A percentile compares a stretch with the other conserved stretches of the same genome.
These are phyloP conservation scores for Epichloe festucae DNA, from an alignment of 2,329 filamentous ascomycete genomes.

Conservation along the genomic window DNA sequence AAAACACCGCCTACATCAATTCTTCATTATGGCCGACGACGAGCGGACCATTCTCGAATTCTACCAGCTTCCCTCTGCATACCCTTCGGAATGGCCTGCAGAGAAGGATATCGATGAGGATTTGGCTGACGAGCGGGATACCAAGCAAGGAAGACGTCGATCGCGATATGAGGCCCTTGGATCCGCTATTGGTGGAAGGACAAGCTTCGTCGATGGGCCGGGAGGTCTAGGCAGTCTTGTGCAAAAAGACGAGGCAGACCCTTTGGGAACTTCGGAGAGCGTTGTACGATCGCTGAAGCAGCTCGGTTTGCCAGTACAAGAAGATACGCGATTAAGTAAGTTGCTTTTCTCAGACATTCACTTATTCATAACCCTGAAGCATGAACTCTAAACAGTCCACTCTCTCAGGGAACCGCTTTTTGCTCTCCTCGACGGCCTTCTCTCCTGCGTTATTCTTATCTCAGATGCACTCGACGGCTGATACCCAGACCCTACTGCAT, in stretches of 20 bases:
- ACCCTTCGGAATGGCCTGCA: conserved; percentile 74
- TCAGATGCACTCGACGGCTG: conserved; percentile 76
- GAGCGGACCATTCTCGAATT: conserved; percentile 73
- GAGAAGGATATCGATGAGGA: conserved; percentile 61
- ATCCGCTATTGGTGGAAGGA: conserved; percentile 54
- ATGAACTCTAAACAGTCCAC: conserved; percentile 8
- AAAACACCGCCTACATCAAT: not conserved
- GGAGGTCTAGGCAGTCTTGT: conserved; percentile 59
- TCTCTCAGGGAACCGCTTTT: conserved; percentile 66
- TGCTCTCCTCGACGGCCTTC: conserved; percentile 91
- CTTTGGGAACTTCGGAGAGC: conserved; percentile 75
- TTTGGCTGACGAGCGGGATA: conserved; percentile 42
- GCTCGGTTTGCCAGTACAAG: conserved; percentile 68
- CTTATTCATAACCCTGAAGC: conserved; percentile 1
- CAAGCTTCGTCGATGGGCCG: conserved; percentile 28
- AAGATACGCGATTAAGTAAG: conserved; percentile 65
- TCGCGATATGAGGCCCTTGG: conserved; percentile 80
- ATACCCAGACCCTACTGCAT: conserved; percentile 65
- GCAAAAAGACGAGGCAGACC: conserved; percentile 85
- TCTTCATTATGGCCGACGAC: conserved; percentile 48
- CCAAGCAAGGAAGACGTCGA: conserved; percentile 45
- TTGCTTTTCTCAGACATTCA: conserved; percentile 11
- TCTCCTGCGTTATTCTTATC: conserved; percentile 85
- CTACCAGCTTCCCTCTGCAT: conserved; percentile 74
- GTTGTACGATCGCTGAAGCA: conserved; percentile 70